phyloP scores from a whole-genome alignment of 2,329 filamentous ascomycete species.

The Colletotrichum horii region DNA sequence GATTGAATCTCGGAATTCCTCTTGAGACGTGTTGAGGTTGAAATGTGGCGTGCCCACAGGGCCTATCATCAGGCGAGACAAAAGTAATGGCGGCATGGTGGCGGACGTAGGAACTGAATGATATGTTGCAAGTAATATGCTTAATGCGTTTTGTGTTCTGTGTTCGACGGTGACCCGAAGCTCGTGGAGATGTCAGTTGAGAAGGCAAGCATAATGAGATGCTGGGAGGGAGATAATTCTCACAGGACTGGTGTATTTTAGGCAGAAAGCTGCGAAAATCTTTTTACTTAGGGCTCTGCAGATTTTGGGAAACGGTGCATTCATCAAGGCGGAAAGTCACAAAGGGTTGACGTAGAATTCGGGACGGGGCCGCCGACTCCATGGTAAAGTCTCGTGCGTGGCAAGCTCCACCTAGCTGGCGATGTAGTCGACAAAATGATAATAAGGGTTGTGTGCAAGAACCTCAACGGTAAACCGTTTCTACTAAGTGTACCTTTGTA shows the following conservation, averaged over 20 bases:
- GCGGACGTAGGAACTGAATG: not conserved
- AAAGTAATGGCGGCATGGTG: not conserved
- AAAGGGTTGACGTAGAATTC: not conserved
- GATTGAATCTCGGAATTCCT: not conserved
- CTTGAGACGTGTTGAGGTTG: not conserved
- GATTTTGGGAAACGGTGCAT: not conserved
- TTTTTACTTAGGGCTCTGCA: accelerated
- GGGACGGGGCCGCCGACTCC: not conserved
- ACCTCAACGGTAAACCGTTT: not conserved
- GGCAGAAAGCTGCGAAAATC: not conserved
- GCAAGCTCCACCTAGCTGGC: not conserved
- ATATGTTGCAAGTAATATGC: not conserved
- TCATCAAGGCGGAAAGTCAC: not conserved
- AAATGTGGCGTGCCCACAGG: not conserved
- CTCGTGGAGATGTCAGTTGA: not conserved
- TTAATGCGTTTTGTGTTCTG: not conserved
- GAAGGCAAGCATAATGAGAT: not conserved
- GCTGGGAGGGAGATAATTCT: not conserved
- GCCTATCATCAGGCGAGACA: not conserved
- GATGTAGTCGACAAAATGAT: not conserved
- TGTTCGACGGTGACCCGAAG: not conserved
- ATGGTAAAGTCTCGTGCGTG: not conserved
- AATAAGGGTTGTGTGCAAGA: not conserved
- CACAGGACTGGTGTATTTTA: not conserved
- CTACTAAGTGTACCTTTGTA: not conserved